Conservation (phyloP, 1,139 yeast species). For the Diutina pseudorugosa region DNA sequence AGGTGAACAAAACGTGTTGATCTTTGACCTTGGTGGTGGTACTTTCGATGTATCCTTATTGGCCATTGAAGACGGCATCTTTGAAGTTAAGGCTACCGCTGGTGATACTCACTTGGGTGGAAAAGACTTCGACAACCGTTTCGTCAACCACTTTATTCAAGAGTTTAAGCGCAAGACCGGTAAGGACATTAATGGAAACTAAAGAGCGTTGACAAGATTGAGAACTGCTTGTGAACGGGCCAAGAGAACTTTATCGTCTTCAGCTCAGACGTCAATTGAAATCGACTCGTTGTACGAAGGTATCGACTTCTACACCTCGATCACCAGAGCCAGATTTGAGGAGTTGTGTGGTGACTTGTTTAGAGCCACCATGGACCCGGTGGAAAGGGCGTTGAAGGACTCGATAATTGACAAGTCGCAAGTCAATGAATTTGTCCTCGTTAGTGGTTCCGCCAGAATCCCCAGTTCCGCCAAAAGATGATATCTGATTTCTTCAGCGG, state of each 20-base stretch:
- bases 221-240: slow-evolving; percentile 2
- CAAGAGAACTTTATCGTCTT: slow-evolving; percentile 1
- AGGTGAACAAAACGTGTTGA: slow-evolving; percentile 80
- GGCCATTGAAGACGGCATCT: slow-evolving; percentile 97
- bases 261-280: background rate
- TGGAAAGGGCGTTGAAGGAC: slow-evolving; percentile 84
- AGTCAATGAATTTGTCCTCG: slow-evolving; percentile 84
- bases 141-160: slow-evolving; percentile 66
- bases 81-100: slow-evolving; percentile 98
- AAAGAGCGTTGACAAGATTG: slow-evolving; percentile 17
- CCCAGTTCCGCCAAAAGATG: slow-evolving; percentile 92
- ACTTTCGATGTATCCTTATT: slow-evolving; percentile 96
- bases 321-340: slow-evolving; percentile 89
- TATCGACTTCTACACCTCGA: slow-evolving; percentile 69
- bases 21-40: slow-evolving; percentile 98
- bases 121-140: slow-evolving; percentile 74
- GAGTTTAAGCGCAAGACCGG: slow-evolving; percentile 93
- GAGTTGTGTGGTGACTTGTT: slow-evolving; percentile 80
- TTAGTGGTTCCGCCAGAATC: slow-evolving; percentile 97
- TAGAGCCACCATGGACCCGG: slow-evolving; percentile 86
- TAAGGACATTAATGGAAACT: slow-evolving; percentile 80
- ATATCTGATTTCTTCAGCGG: slow-evolving; percentile 82
- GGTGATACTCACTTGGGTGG: slow-evolving; percentile 99
- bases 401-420: slow-evolving; percentile 74
- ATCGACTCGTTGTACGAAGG: slow-evolving; percentile 43